A percentile compares a stretch with the other conserved stretches of the same genome.
Conservation (phyloP, 805 yeast species). For the Hanseniaspora hatyaiensis region DNA sequence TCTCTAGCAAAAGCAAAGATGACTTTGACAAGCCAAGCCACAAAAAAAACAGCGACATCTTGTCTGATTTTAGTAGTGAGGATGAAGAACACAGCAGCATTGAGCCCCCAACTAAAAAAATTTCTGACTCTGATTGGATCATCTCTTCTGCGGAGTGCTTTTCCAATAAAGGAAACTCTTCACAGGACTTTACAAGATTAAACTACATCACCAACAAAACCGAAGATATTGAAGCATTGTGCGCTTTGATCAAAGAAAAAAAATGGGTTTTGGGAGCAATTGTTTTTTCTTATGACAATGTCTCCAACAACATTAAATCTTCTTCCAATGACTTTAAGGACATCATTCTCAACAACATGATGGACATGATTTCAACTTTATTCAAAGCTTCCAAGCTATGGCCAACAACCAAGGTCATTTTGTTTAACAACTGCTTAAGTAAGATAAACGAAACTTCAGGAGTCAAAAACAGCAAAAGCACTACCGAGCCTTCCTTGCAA, state of each 20-base stretch:
- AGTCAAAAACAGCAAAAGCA: neutral
- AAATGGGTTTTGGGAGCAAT: conserved; percentile 8
- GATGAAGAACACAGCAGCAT: conserved; percentile 12
- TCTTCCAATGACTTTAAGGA: conserved; percentile 7
- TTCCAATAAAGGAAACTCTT: conserved; percentile 1
- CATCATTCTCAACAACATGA: conserved; percentile 13
- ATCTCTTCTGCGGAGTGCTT: conserved; percentile 13
- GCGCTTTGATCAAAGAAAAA: neutral
- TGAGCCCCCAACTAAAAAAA: neutral
- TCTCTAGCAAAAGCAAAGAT: neutral
- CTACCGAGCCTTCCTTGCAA: conserved; percentile 6
- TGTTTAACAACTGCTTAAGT: conserved; percentile 13
- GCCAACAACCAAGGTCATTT: conserved; percentile 7
- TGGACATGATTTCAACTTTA: conserved; percentile 12
- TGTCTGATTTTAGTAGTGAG: conserved; percentile 12
- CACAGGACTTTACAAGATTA: conserved; percentile 14
- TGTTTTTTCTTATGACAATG: conserved; percentile 13
- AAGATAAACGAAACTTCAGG: conserved; percentile 3
- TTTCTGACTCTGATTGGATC: conserved; percentile 15
- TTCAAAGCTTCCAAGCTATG: conserved; percentile 3
- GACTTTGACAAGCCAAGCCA: neutral
- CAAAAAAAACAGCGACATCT: conserved; percentile 4
- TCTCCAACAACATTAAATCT: conserved; percentile 11
- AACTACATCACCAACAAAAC: conserved; percentile 11
- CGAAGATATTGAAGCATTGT: conserved; percentile 4